phyloP scores from a whole-genome alignment of 1,284 basidiomycete species.

The Naganishia sp. region DNA sequence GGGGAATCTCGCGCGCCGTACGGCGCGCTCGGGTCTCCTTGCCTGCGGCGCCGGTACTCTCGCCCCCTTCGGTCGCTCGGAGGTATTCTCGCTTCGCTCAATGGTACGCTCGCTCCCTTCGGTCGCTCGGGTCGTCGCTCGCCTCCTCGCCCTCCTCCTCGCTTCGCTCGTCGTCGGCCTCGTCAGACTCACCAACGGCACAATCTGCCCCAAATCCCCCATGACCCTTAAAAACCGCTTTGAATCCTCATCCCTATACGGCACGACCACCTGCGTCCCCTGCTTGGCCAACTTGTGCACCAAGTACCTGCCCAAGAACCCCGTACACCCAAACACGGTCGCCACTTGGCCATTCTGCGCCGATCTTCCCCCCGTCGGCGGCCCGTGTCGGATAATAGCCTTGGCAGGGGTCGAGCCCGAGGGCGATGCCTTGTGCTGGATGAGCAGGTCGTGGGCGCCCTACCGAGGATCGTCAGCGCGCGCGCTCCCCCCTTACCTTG shows the following conservation, averaged over 20 bases:
- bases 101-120: neutral
- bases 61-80: no score
- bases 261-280: conserved; percentile 92
- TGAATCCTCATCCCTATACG: conserved; percentile 94
- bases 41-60: no score
- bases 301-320: conserved; percentile 92
- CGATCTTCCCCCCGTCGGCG: conserved; percentile 75
- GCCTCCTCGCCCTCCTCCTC: neutral
- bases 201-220: conserved; percentile 96
- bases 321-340: conserved; percentile 96
- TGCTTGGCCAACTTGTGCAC: conserved; percentile 91
- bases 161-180: neutral
- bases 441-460: conserved; percentile 50
- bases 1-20: no score
- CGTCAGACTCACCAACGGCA: conserved; percentile 72
- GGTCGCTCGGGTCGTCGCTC: no score
- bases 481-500: neutral
- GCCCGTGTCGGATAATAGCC: conserved; percentile 69
- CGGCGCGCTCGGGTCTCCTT: no score
- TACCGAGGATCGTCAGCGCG: conserved; percentile 25
- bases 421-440: conserved; percentile 40
- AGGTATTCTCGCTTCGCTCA: no score
- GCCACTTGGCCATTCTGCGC: conserved; percentile 84
- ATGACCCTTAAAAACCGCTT: conserved; percentile 86
- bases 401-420: conserved; percentile 43